Evolutionary conservation across 2,329 filamentous ascomycete species (phyloP).

Genomic region (Cyphellophora attinorum): DNA sequence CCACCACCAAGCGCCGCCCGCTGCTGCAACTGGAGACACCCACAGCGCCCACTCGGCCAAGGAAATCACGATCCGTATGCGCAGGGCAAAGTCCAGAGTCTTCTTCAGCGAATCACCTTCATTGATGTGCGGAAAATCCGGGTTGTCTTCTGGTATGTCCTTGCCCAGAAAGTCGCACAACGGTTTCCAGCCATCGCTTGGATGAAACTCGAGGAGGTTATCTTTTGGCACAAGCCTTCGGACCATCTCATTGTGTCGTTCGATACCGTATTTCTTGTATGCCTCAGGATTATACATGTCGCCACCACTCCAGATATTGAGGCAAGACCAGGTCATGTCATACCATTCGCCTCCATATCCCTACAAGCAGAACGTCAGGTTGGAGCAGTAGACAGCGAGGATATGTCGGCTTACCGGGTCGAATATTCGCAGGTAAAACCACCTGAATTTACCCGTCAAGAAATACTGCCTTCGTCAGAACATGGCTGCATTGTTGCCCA

Average conservation of each 20-base stretch:
- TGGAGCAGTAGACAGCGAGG: no score
- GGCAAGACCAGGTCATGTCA: no score
- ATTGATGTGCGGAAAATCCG: slow-evolving; percentile 11
- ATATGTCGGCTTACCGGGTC: no score
- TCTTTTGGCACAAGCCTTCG: slow-evolving; percentile 33
- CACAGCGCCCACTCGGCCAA: no score
- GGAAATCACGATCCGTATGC: no score
- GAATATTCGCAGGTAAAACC: slow-evolving; percentile 1
- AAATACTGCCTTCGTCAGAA: no score
- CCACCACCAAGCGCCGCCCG: no score
- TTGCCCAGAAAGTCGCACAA: slow-evolving; percentile 25
- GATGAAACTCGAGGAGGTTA: slow-evolving; percentile 21
- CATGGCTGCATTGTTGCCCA: no score
- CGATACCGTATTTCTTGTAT: slow-evolving; percentile 1
- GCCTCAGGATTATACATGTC: slow-evolving; percentile 1
- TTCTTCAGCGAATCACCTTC: slow-evolving; percentile 1
- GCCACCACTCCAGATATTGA: neutral
- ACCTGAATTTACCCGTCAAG: slow-evolving; percentile 1
- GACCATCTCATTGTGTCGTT: slow-evolving; percentile 4
- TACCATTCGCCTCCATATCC: no score
- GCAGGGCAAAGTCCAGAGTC: no score
- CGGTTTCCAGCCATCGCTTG: slow-evolving; percentile 33
- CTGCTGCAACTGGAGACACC: no score
- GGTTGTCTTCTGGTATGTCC: slow-evolving; percentile 5
- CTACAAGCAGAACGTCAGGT: no score